phyloP scores from a whole-genome alignment of 225 moss, liverwort and hornwort species.

The Physcomitrium patens region DNA sequence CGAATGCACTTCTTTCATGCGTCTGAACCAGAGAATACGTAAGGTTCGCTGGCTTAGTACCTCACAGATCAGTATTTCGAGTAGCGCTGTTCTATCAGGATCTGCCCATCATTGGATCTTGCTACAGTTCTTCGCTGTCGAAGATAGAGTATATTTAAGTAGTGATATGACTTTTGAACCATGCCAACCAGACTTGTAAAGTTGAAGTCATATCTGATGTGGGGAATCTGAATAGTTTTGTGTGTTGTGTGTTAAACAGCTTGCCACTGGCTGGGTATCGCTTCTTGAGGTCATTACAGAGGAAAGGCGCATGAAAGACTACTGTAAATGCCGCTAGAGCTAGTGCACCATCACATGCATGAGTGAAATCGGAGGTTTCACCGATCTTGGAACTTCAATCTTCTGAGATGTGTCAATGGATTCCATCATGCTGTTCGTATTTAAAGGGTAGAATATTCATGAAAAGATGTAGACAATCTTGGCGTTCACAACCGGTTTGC shows the following conservation, averaged over 20 bases:
- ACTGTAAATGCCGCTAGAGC: constrained; percentile 35
- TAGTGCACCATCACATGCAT: not conserved
- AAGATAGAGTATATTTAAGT: no score
- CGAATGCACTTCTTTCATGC: constrained; percentile 51
- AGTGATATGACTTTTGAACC: no score
- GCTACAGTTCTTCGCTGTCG: no score
- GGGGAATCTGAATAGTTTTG: not conserved
- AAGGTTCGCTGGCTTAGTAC: constrained; percentile 22
- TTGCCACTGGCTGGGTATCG: constrained; percentile 45
- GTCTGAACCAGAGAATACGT: constrained; percentile 36
- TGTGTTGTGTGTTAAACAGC: constrained; percentile 34
- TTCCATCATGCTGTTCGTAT: no score
- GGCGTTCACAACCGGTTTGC: no score
- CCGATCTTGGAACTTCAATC: no score
- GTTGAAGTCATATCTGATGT: no score
- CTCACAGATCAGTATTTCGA: not conserved
- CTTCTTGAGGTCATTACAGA: constrained; percentile 55
- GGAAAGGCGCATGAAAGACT: constrained; percentile 59
- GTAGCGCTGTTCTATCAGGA: no score
- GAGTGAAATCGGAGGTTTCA: not conserved
- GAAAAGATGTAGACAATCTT: no score
- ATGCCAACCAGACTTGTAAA: no score
- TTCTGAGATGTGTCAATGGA: not conserved
- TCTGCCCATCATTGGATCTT: no score
- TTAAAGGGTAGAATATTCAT: no score